Conservation (phyloP, 2,329 filamentous ascomycete genomes). For the Exophiala aquamarina region DNA sequence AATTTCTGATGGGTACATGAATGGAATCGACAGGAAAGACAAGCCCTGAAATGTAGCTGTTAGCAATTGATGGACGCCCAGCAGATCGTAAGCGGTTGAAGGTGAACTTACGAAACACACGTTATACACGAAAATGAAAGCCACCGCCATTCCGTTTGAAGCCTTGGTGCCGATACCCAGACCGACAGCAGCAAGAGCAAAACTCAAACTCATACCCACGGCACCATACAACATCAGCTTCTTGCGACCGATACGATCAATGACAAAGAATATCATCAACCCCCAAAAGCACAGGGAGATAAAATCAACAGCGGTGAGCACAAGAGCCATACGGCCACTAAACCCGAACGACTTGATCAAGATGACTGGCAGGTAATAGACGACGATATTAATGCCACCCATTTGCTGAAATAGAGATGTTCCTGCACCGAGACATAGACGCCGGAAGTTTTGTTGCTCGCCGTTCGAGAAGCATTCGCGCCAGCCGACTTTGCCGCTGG, state of each 20-base stretch:
- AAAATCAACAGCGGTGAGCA: slow-evolving; percentile 56
- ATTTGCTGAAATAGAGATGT: slow-evolving; percentile 50
- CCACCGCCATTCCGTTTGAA: too few relatives aligned
- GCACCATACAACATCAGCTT: slow-evolving; percentile 5
- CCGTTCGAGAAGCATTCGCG: slow-evolving; percentile 28
- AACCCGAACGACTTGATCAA: slow-evolving; percentile 49
- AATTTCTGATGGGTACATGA: slow-evolving; percentile 34
- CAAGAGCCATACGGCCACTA: slow-evolving; percentile 43
- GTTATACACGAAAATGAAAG: too few relatives aligned
- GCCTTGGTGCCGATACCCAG: slow-evolving; percentile 44
- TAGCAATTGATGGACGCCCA: not conserved
- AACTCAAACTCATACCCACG: not conserved
- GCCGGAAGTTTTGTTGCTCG: slow-evolving; percentile 41
- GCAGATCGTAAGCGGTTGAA: not conserved
- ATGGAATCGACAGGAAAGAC: too few relatives aligned
- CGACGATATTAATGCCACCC: slow-evolving; percentile 51
- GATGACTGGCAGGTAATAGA: slow-evolving; percentile 50
- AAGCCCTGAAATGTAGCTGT: slow-evolving; percentile 1
- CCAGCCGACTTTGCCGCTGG: not conserved
- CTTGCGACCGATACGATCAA: slow-evolving; percentile 49
- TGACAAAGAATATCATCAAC: slow-evolving; percentile 49
- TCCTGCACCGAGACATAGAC: slow-evolving; percentile 41
- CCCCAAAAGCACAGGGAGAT: slow-evolving; percentile 49
- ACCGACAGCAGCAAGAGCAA: slow-evolving; percentile 44
- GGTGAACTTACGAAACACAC: not conserved